These are phyloP conservation scores for Zygoascus hellenicus DNA, from an alignment of 1,139 yeast species.

Conservation along the genomic window DNA sequence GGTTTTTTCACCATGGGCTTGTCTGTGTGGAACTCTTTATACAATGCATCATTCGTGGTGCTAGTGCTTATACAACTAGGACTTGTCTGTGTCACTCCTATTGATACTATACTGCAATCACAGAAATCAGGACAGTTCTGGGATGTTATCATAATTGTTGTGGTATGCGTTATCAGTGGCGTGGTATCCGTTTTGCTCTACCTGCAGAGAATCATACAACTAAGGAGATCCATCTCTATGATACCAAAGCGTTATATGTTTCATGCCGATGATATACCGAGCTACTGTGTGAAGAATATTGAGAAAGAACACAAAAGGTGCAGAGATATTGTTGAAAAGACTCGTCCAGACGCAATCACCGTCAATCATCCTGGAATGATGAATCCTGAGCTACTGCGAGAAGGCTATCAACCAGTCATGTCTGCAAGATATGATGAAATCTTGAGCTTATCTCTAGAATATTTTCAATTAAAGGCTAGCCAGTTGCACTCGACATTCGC, in stretches of 20 bases:
- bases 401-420: slow-evolving; percentile 44
- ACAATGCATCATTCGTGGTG: slow-evolving; percentile 38
- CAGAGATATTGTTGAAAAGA: slow-evolving; percentile 43
- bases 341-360: slow-evolving; percentile 42
- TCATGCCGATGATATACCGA: slow-evolving; percentile 58
- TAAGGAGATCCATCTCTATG: slow-evolving; percentile 57
- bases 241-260: slow-evolving; percentile 66
- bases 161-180: slow-evolving; percentile 60
- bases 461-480: slow-evolving; percentile 42
- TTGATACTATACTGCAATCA: slow-evolving; percentile 71
- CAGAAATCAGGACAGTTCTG: slow-evolving; percentile 51
- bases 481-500: slow-evolving; percentile 40
- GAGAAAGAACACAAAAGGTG: slow-evolving; percentile 42
- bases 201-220: slow-evolving; percentile 50
- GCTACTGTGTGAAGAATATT: slow-evolving; percentile 40
- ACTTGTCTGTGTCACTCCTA: slow-evolving; percentile 60
- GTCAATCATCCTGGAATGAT: slow-evolving; percentile 63
- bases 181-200: slow-evolving; percentile 45
- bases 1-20: too few relatives aligned
- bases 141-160: slow-evolving; percentile 69
- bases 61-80: slow-evolving; percentile 40
- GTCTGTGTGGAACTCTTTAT: not conserved
- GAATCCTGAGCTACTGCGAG: slow-evolving; percentile 28
- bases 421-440: slow-evolving; percentile 61
- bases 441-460: slow-evolving; percentile 32